phyloP scores from a whole-genome alignment of 2,329 filamentous ascomycete species.

The Xylariomycetidae sp. region DNA sequence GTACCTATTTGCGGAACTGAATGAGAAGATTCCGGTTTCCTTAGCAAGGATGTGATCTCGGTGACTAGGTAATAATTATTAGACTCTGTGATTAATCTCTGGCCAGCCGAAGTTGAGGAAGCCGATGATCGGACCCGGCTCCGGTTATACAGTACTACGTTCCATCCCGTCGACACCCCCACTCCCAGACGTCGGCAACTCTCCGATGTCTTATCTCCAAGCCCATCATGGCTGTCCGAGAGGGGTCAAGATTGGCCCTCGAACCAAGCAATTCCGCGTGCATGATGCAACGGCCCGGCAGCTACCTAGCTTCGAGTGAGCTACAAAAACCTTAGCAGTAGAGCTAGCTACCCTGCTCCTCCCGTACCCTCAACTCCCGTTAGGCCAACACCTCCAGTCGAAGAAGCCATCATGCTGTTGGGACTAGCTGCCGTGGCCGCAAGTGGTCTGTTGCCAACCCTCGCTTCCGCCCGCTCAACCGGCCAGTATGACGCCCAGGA shows the following conservation, averaged over 20 bases:
- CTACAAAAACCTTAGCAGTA: background rate
- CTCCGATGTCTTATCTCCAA: slow-evolving; percentile 8
- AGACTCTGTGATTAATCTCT: slow-evolving; percentile 1
- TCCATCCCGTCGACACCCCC: background rate
- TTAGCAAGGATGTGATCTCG: background rate
- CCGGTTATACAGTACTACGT: background rate
- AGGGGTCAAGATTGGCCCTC: background rate
- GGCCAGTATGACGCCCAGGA: slow-evolving; percentile 10
- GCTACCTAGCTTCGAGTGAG: background rate
- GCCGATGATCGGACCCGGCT: background rate
- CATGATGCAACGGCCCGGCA: background rate
- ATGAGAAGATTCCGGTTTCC: background rate
- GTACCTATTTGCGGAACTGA: background rate
- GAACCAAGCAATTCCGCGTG: background rate
- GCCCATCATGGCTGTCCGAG: slow-evolving; percentile 6
- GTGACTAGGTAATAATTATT: background rate
- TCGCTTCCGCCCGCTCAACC: slow-evolving; percentile 10
- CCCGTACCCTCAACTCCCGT: background rate
- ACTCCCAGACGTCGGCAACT: background rate
- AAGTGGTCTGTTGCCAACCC: slow-evolving; percentile 12
- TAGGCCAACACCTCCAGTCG: background rate
- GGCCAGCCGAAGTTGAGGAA: slow-evolving; percentile 9
- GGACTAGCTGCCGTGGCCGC: slow-evolving; percentile 15
- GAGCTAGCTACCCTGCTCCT: background rate
- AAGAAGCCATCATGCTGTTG: slow-evolving; percentile 11